A percentile compares a stretch with the other conserved stretches of the same genome.
phyloP scores from a whole-genome alignment of 495 filamentous ascomycete species.

The Trichoderma reesei region DNA sequence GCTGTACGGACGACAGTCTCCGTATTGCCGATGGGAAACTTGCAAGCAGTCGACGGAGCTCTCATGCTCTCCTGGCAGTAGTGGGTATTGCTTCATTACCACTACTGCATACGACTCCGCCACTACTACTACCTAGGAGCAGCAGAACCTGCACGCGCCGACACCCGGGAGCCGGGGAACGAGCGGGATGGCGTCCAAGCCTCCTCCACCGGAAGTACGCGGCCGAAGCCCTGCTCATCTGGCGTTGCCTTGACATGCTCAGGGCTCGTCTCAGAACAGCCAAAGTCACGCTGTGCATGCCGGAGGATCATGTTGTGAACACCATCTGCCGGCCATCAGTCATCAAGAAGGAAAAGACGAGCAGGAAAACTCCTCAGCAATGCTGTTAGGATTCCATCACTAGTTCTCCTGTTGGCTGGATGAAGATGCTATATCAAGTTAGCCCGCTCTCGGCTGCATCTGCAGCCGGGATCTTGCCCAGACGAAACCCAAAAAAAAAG shows the following conservation, averaged over 20 bases:
- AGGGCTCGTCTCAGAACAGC: background rate
- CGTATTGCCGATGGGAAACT: background rate
- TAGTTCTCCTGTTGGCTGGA: background rate
- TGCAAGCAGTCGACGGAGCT: too few species aligned
- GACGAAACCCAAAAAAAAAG: background rate
- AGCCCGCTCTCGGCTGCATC: background rate
- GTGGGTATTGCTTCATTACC: background rate
- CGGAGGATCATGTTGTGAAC: background rate
- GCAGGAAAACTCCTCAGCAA: background rate
- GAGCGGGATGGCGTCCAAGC: slow-evolving; percentile 1
- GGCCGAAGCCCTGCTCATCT: background rate
- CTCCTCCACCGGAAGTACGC: background rate
- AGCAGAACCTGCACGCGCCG: background rate
- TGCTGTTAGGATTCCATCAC: background rate
- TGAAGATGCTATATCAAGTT: background rate
- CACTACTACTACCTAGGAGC: background rate
- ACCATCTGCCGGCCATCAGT: background rate
- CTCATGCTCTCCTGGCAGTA: background rate
- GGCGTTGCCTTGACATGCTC: background rate
- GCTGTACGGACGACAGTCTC: background rate
- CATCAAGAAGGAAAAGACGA: background rate
- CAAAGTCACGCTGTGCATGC: background rate
- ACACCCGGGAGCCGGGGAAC: slow-evolving; percentile 1
- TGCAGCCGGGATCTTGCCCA: background rate
- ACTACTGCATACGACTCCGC: background rate